Base-by-base conservation (phyloP, 228 moss, liverwort and hornwort genomes). In the Sphagnum magellanicum region DNA sequence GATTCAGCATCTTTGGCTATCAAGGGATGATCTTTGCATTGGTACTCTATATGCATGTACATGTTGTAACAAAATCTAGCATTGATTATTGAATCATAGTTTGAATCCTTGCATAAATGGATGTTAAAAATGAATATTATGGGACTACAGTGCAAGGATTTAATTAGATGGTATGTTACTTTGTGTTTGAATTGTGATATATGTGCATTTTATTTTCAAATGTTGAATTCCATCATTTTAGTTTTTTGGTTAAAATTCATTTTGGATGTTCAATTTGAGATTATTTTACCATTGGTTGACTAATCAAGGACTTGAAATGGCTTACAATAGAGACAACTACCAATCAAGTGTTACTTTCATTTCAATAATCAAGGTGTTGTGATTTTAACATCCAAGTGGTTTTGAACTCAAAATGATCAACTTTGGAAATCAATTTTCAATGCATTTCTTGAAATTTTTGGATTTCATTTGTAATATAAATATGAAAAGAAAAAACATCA, bases 141-240 rank as follows among this genome's bases (percentile, higher is more conserved):
- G 93, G 97, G 69, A 87, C 81, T 68, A 93, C 75, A 64, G 72
- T 97, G 51, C 97, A 97, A 74, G 97, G 97, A 64, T 97, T 93
- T 49, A 93, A 93, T 76, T 97, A 93, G 97, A 92, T 97, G 97
- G 97, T 97, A 81, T 60, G 92, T 71, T 67, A 48, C 50, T 49
- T 65, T 58, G 4, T 49, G 70, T 50, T 51, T 6, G 52, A 6
- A 48, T 63, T 6, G 64, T 12, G 12, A 32, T 32, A 55, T 12
- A 8, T 55, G 12, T 2, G 53, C 8, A 55, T 12, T 55, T 55
- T 55, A 0, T 55, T 12, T 55, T 55, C 53, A 7, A 12, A 55
- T 55, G 53, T 12, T 3, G 53, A 55, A 7, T 55, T 55, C 53
- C 6, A 62, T 46, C 4, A 4, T 46, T 62, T 6, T 16, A 5